A percentile compares a stretch with the other conserved stretches of the same genome.
Evolutionary conservation across 805 yeast genomes (phyloP).

Genomic region (Yamadazyma sp.): DNA sequence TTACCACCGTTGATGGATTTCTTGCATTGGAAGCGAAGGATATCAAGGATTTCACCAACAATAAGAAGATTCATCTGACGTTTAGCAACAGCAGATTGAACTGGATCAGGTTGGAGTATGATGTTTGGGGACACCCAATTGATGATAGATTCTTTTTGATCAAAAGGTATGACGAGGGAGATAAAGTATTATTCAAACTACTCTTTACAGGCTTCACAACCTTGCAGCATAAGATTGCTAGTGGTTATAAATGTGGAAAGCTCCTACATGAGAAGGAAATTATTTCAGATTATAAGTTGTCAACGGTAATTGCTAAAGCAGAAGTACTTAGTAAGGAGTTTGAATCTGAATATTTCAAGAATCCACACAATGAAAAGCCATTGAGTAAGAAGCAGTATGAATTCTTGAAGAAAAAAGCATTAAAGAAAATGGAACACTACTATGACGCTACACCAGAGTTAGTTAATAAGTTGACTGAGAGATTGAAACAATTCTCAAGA

Average conservation of each 20-base stretch:
- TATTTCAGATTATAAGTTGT: slow-evolving; percentile 11
- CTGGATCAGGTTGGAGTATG: slow-evolving; percentile 33
- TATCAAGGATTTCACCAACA: slow-evolving; percentile 9
- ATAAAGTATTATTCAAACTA: slow-evolving; percentile 11
- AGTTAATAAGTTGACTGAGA: slow-evolving; percentile 9
- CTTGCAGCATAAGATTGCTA: slow-evolving; percentile 13
- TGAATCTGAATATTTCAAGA: not conserved
- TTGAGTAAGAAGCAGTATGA: slow-evolving; percentile 3
- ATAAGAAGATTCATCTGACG: slow-evolving; percentile 12
- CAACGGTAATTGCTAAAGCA: slow-evolving; percentile 18
- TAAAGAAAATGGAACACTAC: slow-evolving; percentile 5
- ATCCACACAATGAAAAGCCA: not conserved
- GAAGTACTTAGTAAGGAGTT: slow-evolving; percentile 10
- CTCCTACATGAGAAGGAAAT: slow-evolving; percentile 6
- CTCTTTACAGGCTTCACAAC: slow-evolving; percentile 14
- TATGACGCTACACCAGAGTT: slow-evolving; percentile 7
- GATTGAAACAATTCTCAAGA: slow-evolving; percentile 11
- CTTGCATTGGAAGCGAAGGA: slow-evolving; percentile 19
- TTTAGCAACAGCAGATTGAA: slow-evolving; percentile 12
- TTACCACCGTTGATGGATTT: slow-evolving; percentile 40
- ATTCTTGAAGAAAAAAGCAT: slow-evolving; percentile 7
- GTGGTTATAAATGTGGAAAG: slow-evolving; percentile 20
- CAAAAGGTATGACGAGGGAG: slow-evolving; percentile 3
- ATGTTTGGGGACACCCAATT: slow-evolving; percentile 28
- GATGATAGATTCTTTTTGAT: slow-evolving; percentile 11